Evolutionary conservation across 1,284 basidiomycete species (phyloP).

Genomic region (Rhodotorula sp.): DNA sequence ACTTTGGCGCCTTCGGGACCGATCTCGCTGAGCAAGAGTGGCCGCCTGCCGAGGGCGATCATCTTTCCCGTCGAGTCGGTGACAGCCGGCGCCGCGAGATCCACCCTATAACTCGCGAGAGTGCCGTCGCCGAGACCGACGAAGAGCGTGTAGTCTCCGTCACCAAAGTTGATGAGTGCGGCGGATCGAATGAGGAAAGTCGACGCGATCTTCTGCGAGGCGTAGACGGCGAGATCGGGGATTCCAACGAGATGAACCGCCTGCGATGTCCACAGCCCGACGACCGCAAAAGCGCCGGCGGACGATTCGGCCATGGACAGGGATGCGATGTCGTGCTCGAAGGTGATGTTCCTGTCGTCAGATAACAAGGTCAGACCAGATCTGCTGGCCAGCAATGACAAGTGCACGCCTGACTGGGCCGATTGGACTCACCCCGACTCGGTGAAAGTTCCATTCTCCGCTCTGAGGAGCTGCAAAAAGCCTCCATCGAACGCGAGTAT

Average conservation of each 20-base stretch:
- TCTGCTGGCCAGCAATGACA: too few species aligned
- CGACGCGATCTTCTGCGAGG: constrained; percentile 47
- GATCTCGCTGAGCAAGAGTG: constrained; percentile 59
- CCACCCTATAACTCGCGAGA: constrained; percentile 60
- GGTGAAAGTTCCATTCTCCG: constrained; percentile 50
- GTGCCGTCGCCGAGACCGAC: constrained; percentile 77
- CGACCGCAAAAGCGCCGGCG: constrained; percentile 52
- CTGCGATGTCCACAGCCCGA: constrained; percentile 75
- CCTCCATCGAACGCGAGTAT: constrained; percentile 56
- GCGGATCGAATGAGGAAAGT: constrained; percentile 67
- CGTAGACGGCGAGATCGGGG: constrained; percentile 51
- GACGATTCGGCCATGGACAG: constrained; percentile 45
- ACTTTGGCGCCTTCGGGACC: constrained; percentile 27
- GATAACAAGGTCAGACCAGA: neutral
- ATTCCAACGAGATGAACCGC: constrained; percentile 62
- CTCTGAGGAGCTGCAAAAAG: constrained; percentile 52
- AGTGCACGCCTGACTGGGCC: too few species aligned
- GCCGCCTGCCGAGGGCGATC: constrained; percentile 65
- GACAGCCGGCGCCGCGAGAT: constrained; percentile 47
- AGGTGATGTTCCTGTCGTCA: constrained; percentile 9
- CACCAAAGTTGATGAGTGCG: constrained; percentile 53
- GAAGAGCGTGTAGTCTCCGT: constrained; percentile 58
- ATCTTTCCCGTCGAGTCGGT: constrained; percentile 55
- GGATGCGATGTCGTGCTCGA: constrained; percentile 45
- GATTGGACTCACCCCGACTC: constrained; percentile 5